A percentile compares a stretch with the other conserved stretches of the same genome.
phyloP scores from a whole-genome alignment of 2,329 filamentous ascomycete genomes.

The Emmonsiellopsis sp. region DNA sequence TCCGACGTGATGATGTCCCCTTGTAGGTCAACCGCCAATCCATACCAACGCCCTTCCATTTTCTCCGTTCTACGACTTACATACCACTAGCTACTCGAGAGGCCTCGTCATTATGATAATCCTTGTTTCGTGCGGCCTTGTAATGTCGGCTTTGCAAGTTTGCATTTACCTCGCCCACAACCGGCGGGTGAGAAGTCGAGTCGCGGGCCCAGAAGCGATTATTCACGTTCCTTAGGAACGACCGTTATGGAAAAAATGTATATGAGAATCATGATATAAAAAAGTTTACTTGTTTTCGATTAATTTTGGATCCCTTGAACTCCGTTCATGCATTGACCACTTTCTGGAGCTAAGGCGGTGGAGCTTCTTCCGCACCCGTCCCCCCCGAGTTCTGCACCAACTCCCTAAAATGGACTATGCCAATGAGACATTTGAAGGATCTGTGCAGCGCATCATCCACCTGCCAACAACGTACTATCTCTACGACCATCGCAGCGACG shows the following conservation, averaged over 20 bases:
- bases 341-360: too few species aligned
- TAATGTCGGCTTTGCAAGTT: constrained; percentile 34
- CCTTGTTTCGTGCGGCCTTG: constrained; percentile 35
- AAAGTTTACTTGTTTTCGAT: background rate
- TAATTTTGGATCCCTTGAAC: too few species aligned
- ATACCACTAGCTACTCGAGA: constrained; percentile 30
- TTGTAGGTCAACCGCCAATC: constrained; percentile 22
- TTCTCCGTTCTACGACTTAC: background rate
- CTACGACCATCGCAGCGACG: too few species aligned
- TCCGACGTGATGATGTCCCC: constrained; percentile 34
- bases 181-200: constrained; percentile 14
- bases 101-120: constrained; percentile 40
- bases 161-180: constrained; percentile 33
- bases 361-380: too few species aligned
- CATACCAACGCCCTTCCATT: background rate
- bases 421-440: too few species aligned
- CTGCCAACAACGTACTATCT: too few species aligned
- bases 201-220: background rate
- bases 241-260: background rate
- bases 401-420: too few species aligned
- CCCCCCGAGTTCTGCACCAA: too few species aligned
- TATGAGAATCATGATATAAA: background rate
- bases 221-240: background rate
- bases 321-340: too few species aligned
- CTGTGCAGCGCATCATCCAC: too few species aligned